A percentile compares a stretch with the other conserved stretches of the same genome.
These are phyloP conservation scores for Aspergillus carbonarius DNA, from an alignment of 2,329 filamentous ascomycete genomes.

Conservation along the genomic window DNA sequence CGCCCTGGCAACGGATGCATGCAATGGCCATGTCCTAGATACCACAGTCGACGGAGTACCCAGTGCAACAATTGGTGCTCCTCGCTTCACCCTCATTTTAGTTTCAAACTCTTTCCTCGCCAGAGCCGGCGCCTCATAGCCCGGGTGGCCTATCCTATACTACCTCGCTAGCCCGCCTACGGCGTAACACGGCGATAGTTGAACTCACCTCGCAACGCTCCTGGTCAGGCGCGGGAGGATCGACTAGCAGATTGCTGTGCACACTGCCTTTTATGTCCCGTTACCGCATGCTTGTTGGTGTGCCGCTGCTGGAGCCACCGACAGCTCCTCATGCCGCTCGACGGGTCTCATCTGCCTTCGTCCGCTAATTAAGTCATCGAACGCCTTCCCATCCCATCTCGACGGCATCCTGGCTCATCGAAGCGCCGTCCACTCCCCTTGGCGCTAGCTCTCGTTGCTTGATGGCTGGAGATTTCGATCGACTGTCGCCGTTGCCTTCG, in stretches of 20 bases:
- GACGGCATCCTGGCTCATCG: conserved; percentile 16
- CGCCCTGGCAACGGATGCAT: not conserved
- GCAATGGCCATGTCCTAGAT: not conserved
- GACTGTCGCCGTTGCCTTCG: conserved; percentile 27
- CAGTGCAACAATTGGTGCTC: conserved; percentile 13
- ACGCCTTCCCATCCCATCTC: conserved; percentile 13
- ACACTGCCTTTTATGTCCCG: conserved; percentile 15
- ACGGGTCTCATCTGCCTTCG: conserved; percentile 28
- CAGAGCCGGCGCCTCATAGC: not conserved
- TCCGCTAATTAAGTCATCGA: conserved; percentile 32
- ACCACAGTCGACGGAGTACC: too few species aligned
- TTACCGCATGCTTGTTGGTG: conserved; percentile 34
- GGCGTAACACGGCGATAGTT: not conserved
- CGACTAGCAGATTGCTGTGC: conserved; percentile 4
- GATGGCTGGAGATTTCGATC: conserved; percentile 33
- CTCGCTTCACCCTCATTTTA: not conserved
- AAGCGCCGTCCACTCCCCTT: conserved; percentile 29
- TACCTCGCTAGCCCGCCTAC: not conserved
- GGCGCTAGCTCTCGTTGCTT: conserved; percentile 33
- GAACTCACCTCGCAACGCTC: not conserved
- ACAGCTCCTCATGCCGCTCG: conserved; percentile 11
- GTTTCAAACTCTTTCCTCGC: conserved; percentile 5
- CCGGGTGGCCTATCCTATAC: not conserved
- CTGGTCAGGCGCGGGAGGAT: conserved; percentile 5
- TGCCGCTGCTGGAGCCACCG: conserved; percentile 26